Evolutionary conservation across 768 basidiomycete genomes (phyloP).

Genomic region (Termitomyces sp.): DNA sequence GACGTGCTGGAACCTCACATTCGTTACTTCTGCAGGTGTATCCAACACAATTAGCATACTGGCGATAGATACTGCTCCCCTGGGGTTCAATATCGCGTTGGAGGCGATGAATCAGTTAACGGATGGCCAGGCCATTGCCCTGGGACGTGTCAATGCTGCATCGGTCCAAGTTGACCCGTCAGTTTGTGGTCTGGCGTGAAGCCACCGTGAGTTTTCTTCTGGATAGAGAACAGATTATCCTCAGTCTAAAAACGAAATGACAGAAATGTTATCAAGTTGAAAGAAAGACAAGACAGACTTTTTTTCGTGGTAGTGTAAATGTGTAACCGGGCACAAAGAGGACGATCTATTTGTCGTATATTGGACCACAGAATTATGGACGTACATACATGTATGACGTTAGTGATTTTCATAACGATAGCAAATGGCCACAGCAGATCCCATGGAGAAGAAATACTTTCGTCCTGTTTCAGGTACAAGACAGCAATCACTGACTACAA

Average conservation of each 20-base stretch:
- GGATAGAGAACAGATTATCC: too few relatives aligned
- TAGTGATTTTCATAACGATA: background rate
- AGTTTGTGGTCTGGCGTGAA: background rate
- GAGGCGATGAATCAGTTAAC: slow-evolving; percentile 30
- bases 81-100: slow-evolving; percentile 20
- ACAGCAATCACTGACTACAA: too few relatives aligned
- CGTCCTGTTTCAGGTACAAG: background rate
- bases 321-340: background rate
- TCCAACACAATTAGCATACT: slow-evolving; percentile 30
- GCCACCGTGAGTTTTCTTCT: background rate
- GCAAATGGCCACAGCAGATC: background rate
- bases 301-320: background rate
- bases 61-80: background rate
- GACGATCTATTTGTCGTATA: background rate
- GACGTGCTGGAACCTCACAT: slow-evolving; percentile 27
- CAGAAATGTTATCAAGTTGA: background rate
- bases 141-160: slow-evolving; percentile 19
- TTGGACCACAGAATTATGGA: background rate
- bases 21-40: slow-evolving; percentile 20
- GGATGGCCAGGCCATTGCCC: slow-evolving; percentile 15
- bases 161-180: slow-evolving; percentile 16
- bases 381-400: background rate
- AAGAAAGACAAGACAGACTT: background rate
- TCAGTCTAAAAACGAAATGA: background rate
- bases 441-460: background rate